Base-by-base conservation (phyloP, 2,329 filamentous ascomycete species). In the Calonectria crousiana region DNA sequence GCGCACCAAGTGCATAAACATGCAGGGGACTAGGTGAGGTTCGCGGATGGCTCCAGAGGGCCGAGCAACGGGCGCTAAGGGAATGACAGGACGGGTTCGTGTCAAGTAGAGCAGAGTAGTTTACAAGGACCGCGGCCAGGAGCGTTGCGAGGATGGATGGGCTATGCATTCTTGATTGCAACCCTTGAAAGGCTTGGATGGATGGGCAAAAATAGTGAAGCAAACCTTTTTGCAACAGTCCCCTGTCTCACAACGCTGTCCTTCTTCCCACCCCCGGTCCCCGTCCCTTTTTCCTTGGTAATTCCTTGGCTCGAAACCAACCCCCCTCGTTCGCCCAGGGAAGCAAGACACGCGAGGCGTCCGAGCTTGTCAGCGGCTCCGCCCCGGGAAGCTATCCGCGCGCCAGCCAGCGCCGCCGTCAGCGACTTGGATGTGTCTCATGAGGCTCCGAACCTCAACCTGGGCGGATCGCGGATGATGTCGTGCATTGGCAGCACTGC, bases 401-500 rank as follows among this genome's bases (percentile, higher is more conserved):
- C 68, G 66, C 49, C 49, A 68, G 51, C 65, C 47, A 38, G 34
- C 56, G 56, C 56, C 56, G 56, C 23, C 56, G 23, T 23, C 56
- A 41, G 51, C 44, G 53, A 38, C 36, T 34, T 66, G 52, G 71
- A 60, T 73, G 64, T 65, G 66, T 73, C 64, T 69, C 47, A 62
- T 73, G 73, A 80, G 79, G 74, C 79, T 78, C 74, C 74, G 71
- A 72, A 70, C 76, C 79, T 74, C 77, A 71, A 76, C 74, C 74
- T 62, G 34, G 75, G 74, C 72, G 58, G 75, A 75, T 77, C 72
- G 71, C 76, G 71, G 75, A 81, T 80, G 75, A 81, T 80, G 79
- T 79, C 79, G 74, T 80, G 79, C 79, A 81, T 77, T 62, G 67
- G 75, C 76, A 73, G 76, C 76, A 77, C 72, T 64, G 72, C 75